Conservation (phyloP, 78 protist genomes). For the Protostelium mycophagum region DNA sequence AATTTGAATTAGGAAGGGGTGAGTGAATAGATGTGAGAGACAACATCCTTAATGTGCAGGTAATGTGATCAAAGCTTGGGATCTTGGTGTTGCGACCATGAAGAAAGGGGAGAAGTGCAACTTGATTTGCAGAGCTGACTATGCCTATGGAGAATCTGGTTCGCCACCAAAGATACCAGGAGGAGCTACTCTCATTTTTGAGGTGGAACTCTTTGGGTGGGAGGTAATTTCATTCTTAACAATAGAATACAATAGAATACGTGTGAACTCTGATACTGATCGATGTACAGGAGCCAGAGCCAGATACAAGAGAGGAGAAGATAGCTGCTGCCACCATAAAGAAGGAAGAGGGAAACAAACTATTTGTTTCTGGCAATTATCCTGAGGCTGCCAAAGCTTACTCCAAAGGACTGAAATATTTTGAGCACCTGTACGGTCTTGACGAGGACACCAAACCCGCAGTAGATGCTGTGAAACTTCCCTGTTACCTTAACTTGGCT, state of each 20-base stretch:
- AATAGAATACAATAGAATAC: neutral
- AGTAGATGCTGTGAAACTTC: neutral
- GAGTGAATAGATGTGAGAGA: neutral
- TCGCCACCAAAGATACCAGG: conserved; percentile 70
- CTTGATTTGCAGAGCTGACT: conserved; percentile 47
- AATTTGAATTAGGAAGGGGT: conserved; percentile 21
- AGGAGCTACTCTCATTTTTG: conserved; percentile 58
- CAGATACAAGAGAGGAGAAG: neutral
- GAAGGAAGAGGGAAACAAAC: neutral
- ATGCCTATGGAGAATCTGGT: conserved; percentile 84
- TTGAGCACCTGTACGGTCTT: neutral
- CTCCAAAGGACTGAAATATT: conserved; percentile 9
- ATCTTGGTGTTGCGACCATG: conserved; percentile 82
- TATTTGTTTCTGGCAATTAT: neutral
- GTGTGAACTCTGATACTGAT: neutral
- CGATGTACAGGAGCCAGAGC: conserved; percentile 3
- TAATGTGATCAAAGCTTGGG: conserved; percentile 92
- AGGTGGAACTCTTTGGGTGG: conserved; percentile 66
- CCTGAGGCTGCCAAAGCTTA: neutral
- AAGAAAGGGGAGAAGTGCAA: conserved; percentile 60
- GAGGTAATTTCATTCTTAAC: conserved; percentile 3
- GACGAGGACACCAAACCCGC: conserved; percentile 8
- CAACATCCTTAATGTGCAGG: conserved; percentile 22
- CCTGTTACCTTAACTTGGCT: conserved; percentile 27
- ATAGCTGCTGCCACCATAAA: neutral